phyloP scores from a whole-genome alignment of 129 eudicot species.

The Artemisia annua region DNA sequence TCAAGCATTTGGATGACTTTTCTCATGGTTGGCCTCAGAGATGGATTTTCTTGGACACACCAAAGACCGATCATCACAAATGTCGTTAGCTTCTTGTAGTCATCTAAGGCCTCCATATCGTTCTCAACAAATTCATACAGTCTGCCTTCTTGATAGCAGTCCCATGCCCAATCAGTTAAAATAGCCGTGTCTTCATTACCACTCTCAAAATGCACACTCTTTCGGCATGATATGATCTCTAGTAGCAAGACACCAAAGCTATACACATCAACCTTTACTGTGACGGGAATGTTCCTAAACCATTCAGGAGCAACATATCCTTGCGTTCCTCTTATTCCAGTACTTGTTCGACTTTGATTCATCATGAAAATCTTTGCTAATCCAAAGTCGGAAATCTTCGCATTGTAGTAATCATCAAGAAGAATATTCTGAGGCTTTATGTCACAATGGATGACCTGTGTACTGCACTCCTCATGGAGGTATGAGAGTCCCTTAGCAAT shows the following conservation, averaged over 20 bases:
- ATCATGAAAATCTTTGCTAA: constrained; percentile 47
- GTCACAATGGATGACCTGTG: constrained; percentile 57
- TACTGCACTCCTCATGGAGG: constrained; percentile 55
- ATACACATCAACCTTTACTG: constrained; percentile 52
- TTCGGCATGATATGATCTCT: constrained; percentile 48
- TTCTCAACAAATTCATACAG: neutral
- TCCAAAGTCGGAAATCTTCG: constrained; percentile 54
- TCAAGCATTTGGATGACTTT: neutral
- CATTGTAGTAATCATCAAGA: constrained; percentile 46
- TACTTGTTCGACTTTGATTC: constrained; percentile 30
- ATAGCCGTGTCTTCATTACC: neutral
- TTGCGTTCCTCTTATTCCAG: constrained; percentile 52
- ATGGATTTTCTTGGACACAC: neutral
- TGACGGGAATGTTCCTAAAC: constrained; percentile 42
- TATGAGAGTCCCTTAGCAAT: constrained; percentile 43
- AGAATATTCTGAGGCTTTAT: constrained; percentile 36
- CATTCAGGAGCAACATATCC: constrained; percentile 66
- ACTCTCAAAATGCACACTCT: neutral
- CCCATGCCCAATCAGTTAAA: constrained; percentile 1
- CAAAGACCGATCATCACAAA: neutral
- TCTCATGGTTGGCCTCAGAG: neutral
- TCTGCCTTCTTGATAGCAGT: neutral
- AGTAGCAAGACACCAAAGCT: constrained; percentile 50
- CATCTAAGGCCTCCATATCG: neutral
- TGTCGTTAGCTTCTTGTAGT: neutral